Percentiles rank a stretch among this genome's conserved stretches.
Evolutionary conservation across 495 filamentous ascomycete species (phyloP).

Genomic region (Aspergillus cavernicola): DNA sequence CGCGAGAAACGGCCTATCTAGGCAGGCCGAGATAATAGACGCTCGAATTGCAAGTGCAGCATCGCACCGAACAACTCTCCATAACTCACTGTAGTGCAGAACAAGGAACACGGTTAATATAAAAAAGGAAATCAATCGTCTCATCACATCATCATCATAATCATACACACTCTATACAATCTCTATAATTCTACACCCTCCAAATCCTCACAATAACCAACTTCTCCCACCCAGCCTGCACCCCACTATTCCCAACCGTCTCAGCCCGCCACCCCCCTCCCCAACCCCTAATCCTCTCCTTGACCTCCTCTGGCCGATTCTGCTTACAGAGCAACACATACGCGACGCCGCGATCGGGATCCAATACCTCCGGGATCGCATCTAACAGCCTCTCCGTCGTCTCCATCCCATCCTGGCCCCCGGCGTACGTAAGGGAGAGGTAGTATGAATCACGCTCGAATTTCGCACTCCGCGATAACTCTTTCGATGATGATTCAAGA

Average conservation of each 20-base stretch:
- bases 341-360: constrained; percentile 63
- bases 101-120: neutral
- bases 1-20: too few relatives aligned
- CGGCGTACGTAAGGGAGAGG: constrained; percentile 83
- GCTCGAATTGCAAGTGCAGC: too few relatives aligned
- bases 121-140: neutral
- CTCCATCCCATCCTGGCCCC: constrained; percentile 89
- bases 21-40: too few relatives aligned
- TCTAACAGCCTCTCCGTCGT: constrained; percentile 74
- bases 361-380: constrained; percentile 60
- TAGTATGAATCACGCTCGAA: constrained; percentile 75
- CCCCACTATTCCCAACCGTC: constrained; percentile 79
- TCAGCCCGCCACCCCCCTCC: constrained; percentile 64
- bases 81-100: too few relatives aligned
- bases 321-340: constrained; percentile 88
- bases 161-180: neutral
- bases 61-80: too few relatives aligned
- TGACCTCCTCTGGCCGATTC: constrained; percentile 76
- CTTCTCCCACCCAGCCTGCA: constrained; percentile 88
- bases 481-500: neutral
- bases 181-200: constrained; percentile 30
- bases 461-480: constrained; percentile 27
- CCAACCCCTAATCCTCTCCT: constrained; percentile 56
- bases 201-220: constrained; percentile 78
- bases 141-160: constrained; percentile 6